Base-by-base conservation (phyloP, 2,329 filamentous ascomycete genomes). In the Hirsutella thompsonii region DNA sequence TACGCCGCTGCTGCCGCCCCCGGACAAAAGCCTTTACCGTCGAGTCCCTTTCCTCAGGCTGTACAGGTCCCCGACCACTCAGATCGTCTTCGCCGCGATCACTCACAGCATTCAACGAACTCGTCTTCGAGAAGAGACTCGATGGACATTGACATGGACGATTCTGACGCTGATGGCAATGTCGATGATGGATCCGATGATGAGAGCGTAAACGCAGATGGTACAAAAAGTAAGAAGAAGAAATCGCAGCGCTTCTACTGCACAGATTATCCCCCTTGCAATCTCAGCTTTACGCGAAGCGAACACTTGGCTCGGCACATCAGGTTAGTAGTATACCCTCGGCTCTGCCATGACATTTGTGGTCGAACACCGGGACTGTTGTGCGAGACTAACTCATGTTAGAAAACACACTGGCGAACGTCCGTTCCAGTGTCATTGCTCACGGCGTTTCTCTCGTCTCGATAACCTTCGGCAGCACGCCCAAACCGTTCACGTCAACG, bases 391-490 rank as follows among this genome's bases (percentile, higher is more conserved):
- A 26, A 26, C 23, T 11, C 11, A 6, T 11, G 11, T 26, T 26
- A 92, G 88, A 53, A 96, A 96, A 74, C 92, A 98, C 55, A 98
- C 92, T 1, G 92, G 92, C 40, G 92, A 98, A 66, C 80, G 92
- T 21, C 92, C 92, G 0, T 98, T 96, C 54, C 84, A 93, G 61
- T 98, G 92, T 51, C 92, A 96, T 60, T 98, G 92, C 61, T 86
- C 83, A 2, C 78, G 92, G 39, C 78, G 88, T 42, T 98, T 98
- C 59, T 96, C 92, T 9, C 78, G 90, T 38, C 74, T 96, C 36
- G 90, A 98, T 60, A 98, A 98, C 56, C 68, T 98, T 39, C 79
- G 92, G 44, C 92, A 98, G 58, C 92, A 98, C 69, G 92, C 92
- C 36, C 89, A 95, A 60, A 96, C 92, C 0, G 92, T 98, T 1